Evolutionary conservation across 306 rosid species (phyloP).

Genomic region (Prunus persica): Prunus_persica_NCBIv2 NC_034009.1:14339501-14340000

Average conservation of each 20-base stretch:
- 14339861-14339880: conserved; percentile 4
- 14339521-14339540: background rate
- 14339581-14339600: background rate
- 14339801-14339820: conserved; percentile 10
- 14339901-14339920: conserved; percentile 16
- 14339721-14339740: background rate
- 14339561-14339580: background rate
- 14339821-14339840: background rate
- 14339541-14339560: conserved; percentile 5
- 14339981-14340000: conserved; percentile 1
- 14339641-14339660: background rate
- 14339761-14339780: conserved; percentile 19
- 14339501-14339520: background rate
- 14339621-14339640: background rate
- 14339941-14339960: background rate
- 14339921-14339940: background rate
- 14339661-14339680: background rate
- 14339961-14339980: background rate
- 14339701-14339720: background rate
- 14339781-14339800: background rate
- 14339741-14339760: conserved; percentile 9
- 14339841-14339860: background rate
- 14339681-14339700: background rate
- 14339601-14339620: background rate
- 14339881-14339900: conserved; percentile 18